These are phyloP conservation scores for Chalciporus piperatus DNA, from an alignment of 768 basidiomycete genomes.

Conservation along the genomic window DNA sequence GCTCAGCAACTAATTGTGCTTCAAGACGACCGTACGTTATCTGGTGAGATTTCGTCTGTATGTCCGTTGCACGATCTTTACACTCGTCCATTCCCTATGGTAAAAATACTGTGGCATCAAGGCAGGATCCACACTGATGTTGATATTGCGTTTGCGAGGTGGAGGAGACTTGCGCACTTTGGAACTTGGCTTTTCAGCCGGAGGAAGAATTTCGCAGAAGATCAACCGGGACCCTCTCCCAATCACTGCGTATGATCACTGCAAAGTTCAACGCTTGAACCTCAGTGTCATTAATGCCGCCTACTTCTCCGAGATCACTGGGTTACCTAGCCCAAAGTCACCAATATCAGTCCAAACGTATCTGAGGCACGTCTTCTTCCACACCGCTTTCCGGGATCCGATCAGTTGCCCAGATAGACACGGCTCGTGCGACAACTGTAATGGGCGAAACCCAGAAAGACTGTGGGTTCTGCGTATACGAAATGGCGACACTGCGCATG, in stretches of 20 bases:
- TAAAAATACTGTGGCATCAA: constrained; percentile 63
- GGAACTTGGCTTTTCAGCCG: constrained; percentile 34
- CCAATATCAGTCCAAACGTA: constrained; percentile 14
- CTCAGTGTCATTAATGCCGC: constrained; percentile 13
- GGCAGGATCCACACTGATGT: constrained; percentile 67
- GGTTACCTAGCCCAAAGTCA: constrained; percentile 12
- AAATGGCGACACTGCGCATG: not conserved
- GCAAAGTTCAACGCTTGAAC: constrained; percentile 6
- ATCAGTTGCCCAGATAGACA: not conserved
- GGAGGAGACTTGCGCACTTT: constrained; percentile 32
- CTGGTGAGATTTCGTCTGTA: not conserved
- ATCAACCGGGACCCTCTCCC: constrained; percentile 18
- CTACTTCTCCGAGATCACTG: constrained; percentile 14
- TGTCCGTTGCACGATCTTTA: not conserved
- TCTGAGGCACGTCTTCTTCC: not conserved
- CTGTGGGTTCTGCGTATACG: not conserved
- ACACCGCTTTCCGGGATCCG: not conserved
- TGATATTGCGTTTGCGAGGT: constrained; percentile 62
- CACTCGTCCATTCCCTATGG: not conserved
- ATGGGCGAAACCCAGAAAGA: not conserved
- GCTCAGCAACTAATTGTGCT: too few species aligned
- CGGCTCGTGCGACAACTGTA: not conserved
- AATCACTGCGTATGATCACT: constrained; percentile 14
- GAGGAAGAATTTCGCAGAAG: constrained; percentile 22
- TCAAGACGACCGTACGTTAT: constrained; percentile 46